Conservation (phyloP, 768 basidiomycete species). For the Paxillus involutus region DNA sequence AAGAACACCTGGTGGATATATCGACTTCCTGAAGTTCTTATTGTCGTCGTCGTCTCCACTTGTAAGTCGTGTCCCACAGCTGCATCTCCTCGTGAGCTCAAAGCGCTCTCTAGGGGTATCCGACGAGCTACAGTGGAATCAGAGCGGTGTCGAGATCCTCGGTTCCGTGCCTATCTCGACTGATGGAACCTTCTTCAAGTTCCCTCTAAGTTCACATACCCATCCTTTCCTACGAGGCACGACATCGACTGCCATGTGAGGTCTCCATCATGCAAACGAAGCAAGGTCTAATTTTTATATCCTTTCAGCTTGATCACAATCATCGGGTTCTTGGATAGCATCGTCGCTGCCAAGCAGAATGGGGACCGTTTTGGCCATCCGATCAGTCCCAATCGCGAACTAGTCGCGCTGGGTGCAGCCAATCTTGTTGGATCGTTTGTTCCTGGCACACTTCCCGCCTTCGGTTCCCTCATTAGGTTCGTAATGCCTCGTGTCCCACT, state of each 20-base stretch:
- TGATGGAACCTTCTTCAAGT: constrained; percentile 62
- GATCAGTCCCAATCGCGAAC: constrained; percentile 91
- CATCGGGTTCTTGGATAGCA: constrained; percentile 91
- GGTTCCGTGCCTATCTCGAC: constrained; percentile 71
- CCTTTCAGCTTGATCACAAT: constrained; percentile 65
- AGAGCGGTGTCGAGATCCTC: constrained; percentile 78
- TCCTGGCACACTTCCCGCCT: constrained; percentile 88
- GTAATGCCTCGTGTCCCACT: constrained; percentile 11
- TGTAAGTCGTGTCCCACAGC: constrained; percentile 43
- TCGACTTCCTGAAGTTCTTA: constrained; percentile 85
- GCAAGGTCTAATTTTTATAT: not conserved
- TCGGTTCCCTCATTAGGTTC: constrained; percentile 89
- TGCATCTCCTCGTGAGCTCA: not conserved
- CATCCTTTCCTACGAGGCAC: constrained; percentile 72
- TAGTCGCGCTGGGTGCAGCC: constrained; percentile 84
- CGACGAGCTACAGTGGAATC: constrained; percentile 69
- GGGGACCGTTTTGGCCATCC: constrained; percentile 81
- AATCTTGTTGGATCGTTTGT: constrained; percentile 81
- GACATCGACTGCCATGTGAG: constrained; percentile 80
- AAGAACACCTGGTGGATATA: constrained; percentile 69
- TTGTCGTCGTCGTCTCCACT: constrained; percentile 83
- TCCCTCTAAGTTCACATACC: constrained; percentile 65
- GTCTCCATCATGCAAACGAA: not conserved
- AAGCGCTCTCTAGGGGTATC: constrained; percentile 54
- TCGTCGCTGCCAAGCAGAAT: constrained; percentile 94